These are phyloP conservation scores for Linaria vulgaris DNA, from an alignment of 257 asterid genomes.

Conservation along the genomic window DNA sequence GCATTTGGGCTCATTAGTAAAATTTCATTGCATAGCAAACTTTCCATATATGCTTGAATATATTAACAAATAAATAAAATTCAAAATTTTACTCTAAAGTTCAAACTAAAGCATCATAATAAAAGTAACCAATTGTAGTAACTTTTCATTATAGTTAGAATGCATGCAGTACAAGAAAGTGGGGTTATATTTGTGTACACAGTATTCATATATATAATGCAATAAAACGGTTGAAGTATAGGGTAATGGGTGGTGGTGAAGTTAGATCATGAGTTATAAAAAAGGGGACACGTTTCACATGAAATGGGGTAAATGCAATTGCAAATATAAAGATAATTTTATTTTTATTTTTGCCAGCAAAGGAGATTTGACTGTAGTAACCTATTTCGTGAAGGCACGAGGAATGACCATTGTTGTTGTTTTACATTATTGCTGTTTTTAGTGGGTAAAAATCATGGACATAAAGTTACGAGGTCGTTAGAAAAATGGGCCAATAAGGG, in stretches of 20 bases:
- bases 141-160: neutral
- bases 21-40: conserved; percentile 59
- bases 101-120: too few species aligned
- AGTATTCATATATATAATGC: conserved; percentile 7
- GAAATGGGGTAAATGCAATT: conserved; percentile 68
- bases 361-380: conserved; percentile 48
- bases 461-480: conserved; percentile 6
- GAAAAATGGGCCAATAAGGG: neutral
- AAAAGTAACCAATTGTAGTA: neutral
- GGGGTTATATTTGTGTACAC: neutral
- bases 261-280: conserved; percentile 47
- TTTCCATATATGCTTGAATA: conserved; percentile 38
- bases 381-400: conserved; percentile 82
- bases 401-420: conserved; percentile 44
- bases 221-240: neutral
- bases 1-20: conserved; percentile 40
- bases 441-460: conserved; percentile 18
- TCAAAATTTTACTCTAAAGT: too few species aligned
- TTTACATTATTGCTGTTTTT: neutral
- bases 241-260: conserved; percentile 22
- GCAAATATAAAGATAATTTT: neutral
- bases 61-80: neutral
- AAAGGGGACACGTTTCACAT: conserved; percentile 64
- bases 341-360: conserved; percentile 25
- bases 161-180: conserved; percentile 6